Conservation (phyloP, 306 rosid species). For the Casuarina equisetifolia region DNA sequence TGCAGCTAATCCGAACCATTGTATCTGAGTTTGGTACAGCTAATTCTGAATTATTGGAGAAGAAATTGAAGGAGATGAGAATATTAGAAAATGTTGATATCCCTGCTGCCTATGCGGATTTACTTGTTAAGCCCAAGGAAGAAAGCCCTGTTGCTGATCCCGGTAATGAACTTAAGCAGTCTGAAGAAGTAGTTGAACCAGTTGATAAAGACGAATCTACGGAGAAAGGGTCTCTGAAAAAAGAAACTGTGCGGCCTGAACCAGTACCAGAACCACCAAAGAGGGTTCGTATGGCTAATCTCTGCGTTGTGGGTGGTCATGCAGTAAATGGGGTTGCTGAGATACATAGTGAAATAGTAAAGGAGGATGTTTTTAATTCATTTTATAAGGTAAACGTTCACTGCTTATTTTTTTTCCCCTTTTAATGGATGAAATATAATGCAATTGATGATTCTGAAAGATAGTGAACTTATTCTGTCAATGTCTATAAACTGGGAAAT, state of each 20-base stretch:
- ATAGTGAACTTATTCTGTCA: conserved; percentile 19
- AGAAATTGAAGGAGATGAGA: conserved; percentile 87
- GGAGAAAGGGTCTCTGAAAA: too few species aligned
- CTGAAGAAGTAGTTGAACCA: conserved; percentile 30
- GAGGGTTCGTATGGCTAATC: conserved; percentile 96
- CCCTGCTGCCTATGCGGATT: conserved; percentile 66
- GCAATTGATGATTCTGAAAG: conserved; percentile 18
- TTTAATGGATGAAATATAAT: not conserved
- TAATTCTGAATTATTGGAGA: conserved; percentile 60
- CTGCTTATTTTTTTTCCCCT: not conserved
- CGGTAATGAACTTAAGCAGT: conserved; percentile 39
- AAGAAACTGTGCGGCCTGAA: conserved; percentile 49
- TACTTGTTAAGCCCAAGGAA: conserved; percentile 53
- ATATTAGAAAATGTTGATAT: conserved; percentile 87
- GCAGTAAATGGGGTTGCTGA: conserved; percentile 98
- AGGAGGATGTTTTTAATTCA: conserved; percentile 86
- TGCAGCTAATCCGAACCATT: conserved; percentile 73
- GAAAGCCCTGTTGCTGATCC: conserved; percentile 27
- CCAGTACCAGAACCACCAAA: conserved; percentile 77
- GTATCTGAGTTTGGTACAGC: conserved; percentile 66
- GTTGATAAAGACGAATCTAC: conserved; percentile 17
- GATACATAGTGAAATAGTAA: conserved; percentile 96
- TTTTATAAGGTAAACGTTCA: conserved; percentile 65
- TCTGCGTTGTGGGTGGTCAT: conserved; percentile 95
- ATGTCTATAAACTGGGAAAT: not conserved